Evolutionary conservation across 2,329 filamentous ascomycete genomes (phyloP), one percentile per base, ranked within the genome.

Genomic region (Fusarium sarcochroum): DNA sequence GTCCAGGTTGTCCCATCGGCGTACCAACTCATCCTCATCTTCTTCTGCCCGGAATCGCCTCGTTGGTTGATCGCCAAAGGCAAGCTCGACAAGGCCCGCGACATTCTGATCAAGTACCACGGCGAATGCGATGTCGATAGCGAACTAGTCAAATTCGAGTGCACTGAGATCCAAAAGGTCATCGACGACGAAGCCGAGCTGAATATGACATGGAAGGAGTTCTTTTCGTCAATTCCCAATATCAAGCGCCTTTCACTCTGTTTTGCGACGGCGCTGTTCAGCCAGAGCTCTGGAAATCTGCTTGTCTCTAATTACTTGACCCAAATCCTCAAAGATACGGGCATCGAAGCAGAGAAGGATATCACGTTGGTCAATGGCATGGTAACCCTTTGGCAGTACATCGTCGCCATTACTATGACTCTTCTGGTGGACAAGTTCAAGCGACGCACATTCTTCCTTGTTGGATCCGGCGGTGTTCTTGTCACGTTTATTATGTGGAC

Each of bases 41-140:
- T 79, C 66, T 83, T 87, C 50, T 81, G 88, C 7, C 88, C 88
- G 0, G 89, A 91, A 65, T 87, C 84, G 1, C 89, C 89, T 2
- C 82, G 89, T 37, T 90, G 84, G 83, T 75, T 89, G 27, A 80
- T 89, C 42, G 81, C 83, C 35, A 81, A 86, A 63, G 85, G 86
- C 32, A 80, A 81, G 21, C 61, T 75, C 2, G 82, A 86, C 7
- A 80, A 88, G 69, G 87, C 87, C 0, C 81, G 79, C 17, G 76
- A 77, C 1, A 83, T 87, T 25, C 72, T 89, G 1, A 78, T 82
- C 68, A 85, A 85, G 56, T 86, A 85, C 40, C 84, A 87, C 53
- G 84, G 82, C 23, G 84, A 86, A 59, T 78, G 80, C 30, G 79
- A 86, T 45, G 66, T 75, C 1, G 75, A 81, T 4, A 81, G 79